Evolutionary conservation across 1,284 basidiomycete species (phyloP).

Genomic region (Cutaneotrichosporon spelunceum): DNA sequence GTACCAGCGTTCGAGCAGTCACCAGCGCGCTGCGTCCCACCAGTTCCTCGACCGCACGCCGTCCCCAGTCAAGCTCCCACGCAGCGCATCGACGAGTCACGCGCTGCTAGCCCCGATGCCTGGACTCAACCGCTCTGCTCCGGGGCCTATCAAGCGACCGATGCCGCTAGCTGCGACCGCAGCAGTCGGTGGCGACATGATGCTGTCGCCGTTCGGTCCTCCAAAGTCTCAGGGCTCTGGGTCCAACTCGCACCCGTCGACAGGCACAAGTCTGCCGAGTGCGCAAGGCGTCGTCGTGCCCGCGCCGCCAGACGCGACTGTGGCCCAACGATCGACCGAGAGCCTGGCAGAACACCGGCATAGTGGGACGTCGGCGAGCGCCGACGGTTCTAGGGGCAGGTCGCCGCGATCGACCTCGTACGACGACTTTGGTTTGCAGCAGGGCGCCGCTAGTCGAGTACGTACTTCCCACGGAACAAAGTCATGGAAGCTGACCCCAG

Average conservation of each 20-base stretch:
- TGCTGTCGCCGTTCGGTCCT: conserved; percentile 21
- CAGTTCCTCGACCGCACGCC: not conserved
- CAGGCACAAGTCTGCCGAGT: not conserved
- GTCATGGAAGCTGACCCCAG: not conserved
- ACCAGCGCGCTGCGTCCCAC: conserved; percentile 1
- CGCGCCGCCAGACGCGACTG: not conserved
- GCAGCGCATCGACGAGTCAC: not conserved
- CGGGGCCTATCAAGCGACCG: not conserved
- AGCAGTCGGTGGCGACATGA: conserved; percentile 19
- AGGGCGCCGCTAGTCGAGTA: conserved; percentile 1
- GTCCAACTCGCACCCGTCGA: not conserved
- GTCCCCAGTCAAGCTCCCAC: not conserved
- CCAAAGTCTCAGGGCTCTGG: not conserved
- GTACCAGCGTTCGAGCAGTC: conserved; percentile 7
- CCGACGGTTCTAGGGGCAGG: conserved; percentile 8
- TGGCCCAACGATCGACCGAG: not conserved
- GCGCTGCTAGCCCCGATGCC: conserved; percentile 6
- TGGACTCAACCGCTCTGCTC: conserved; percentile 8
- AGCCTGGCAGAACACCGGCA: not conserved
- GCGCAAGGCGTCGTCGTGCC: not conserved
- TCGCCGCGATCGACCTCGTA: conserved; percentile 4
- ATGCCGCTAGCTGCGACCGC: not conserved
- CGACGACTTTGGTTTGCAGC: conserved; percentile 18
- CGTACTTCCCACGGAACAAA: not conserved
- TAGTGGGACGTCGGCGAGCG: not conserved